Conservation (phyloP, 176 grass and related monocot species). For the Juncus effusus region DNA sequence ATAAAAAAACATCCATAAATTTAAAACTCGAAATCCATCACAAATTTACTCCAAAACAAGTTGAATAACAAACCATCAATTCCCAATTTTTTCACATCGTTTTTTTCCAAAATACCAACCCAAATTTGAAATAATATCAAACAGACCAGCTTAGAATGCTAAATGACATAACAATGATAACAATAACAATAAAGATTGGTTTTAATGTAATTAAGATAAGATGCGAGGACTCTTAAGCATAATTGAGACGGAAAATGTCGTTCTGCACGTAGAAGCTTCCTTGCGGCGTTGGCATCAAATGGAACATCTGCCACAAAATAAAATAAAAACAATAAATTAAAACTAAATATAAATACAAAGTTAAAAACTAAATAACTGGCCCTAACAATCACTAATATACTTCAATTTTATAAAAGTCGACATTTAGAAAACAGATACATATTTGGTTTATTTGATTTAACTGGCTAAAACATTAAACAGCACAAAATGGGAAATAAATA, state of each 20-base stretch:
- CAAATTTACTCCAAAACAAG: background rate
- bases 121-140: conserved; percentile 4
- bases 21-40: no score
- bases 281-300: conserved; percentile 46
- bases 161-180: background rate
- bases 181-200: background rate
- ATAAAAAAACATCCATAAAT: no score
- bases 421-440: no score
- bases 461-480: no score
- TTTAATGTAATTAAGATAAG: background rate
- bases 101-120: background rate
- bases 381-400: no score
- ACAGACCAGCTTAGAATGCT: background rate
- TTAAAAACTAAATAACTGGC: no score
- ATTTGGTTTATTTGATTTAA: no score
- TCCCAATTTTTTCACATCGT: background rate
- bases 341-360: background rate
- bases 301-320: conserved; percentile 46
- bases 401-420: no score
- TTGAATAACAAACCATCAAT: background rate
- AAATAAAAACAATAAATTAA: background rate
- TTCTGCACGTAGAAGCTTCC: conserved; percentile 58
- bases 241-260: conserved; percentile 63
- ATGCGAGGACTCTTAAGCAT: conserved; percentile 29
- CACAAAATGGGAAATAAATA: no score